Percentiles rank a stretch among this genome's conserved stretches.
Evolutionary conservation across 1,284 basidiomycete genomes (phyloP).

Genomic region (Malassezia nana): DNA sequence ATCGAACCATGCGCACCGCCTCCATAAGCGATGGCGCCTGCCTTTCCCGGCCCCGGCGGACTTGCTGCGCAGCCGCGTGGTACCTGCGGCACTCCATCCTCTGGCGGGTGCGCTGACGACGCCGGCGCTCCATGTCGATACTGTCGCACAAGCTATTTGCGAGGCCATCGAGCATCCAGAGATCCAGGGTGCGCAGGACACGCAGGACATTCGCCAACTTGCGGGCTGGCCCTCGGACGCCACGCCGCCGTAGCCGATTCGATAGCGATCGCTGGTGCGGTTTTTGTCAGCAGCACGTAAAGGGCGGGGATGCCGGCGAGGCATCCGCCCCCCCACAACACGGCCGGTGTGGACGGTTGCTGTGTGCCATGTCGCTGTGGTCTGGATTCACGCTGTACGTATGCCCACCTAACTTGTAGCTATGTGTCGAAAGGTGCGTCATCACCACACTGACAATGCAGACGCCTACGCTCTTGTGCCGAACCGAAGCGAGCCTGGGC

Average conservation of each 20-base stretch:
- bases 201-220: slow-evolving; percentile 26
- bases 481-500: slow-evolving; percentile 1
- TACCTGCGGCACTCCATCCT: slow-evolving; percentile 52
- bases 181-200: slow-evolving; percentile 25
- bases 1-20: slow-evolving; percentile 29
- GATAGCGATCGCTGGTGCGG: neutral
- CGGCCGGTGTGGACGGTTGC: neutral
- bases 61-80: slow-evolving; percentile 19
- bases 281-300: slow-evolving; percentile 3
- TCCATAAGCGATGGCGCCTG: slow-evolving; percentile 38
- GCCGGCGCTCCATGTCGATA: slow-evolving; percentile 88
- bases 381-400: slow-evolving; percentile 18
- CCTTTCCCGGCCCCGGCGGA: slow-evolving; percentile 57
- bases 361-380: slow-evolving; percentile 14
- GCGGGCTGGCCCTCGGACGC: slow-evolving; percentile 25
- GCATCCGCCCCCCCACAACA: neutral
- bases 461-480: slow-evolving; percentile 15
- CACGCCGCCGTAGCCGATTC: neutral
- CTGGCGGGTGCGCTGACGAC: slow-evolving; percentile 67
- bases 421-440: slow-evolving; percentile 13
- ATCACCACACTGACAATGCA: neutral
- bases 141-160: slow-evolving; percentile 76
- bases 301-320: neutral
- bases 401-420: neutral
- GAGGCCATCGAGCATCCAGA: slow-evolving; percentile 50